phyloP scores from a whole-genome alignment of 805 yeast genomes.

The Starmerella bombicola region DNA sequence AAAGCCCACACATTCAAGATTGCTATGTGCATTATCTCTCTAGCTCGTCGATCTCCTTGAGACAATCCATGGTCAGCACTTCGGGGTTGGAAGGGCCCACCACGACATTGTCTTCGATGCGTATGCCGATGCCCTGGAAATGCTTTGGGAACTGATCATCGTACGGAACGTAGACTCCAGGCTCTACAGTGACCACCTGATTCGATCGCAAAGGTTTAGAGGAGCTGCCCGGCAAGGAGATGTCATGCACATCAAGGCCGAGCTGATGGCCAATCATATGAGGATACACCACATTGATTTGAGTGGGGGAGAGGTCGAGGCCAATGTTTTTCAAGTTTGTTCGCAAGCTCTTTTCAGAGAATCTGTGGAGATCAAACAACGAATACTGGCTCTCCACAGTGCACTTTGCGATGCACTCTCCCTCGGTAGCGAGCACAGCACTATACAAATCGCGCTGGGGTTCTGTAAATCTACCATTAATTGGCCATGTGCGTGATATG shows the following conservation, averaged over 20 bases:
- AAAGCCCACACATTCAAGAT: too few species aligned
- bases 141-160: constrained; percentile 57
- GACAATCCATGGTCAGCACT: constrained; percentile 66
- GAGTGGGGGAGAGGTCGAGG: constrained; percentile 31
- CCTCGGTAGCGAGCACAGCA: constrained; percentile 75
- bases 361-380: constrained; percentile 62
- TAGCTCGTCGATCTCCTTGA: constrained; percentile 58
- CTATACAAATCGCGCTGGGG: constrained; percentile 81
- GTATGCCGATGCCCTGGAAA: constrained; percentile 79
- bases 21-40: too few species aligned
- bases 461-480: constrained; percentile 53
- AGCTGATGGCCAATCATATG: constrained; percentile 93
- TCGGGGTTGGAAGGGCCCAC: constrained; percentile 52
- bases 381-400: constrained; percentile 41
- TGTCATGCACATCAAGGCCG: constrained; percentile 63
- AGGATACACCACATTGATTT: constrained; percentile 51
- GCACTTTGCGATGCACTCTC: constrained; percentile 61
- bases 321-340: constrained; percentile 65
- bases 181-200: constrained; percentile 89
- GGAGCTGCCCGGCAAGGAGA: constrained; percentile 24
- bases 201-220: constrained; percentile 39
- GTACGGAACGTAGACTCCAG: constrained; percentile 83
- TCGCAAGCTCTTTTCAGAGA: constrained; percentile 47
- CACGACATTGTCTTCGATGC: constrained; percentile 89
- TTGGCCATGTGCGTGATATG: constrained; percentile 95